Percentiles rank a stretch among this genome's conserved stretches.
Conservation (phyloP, 2,329 filamentous ascomycete species). For the Karstenula rhodostoma region DNA sequence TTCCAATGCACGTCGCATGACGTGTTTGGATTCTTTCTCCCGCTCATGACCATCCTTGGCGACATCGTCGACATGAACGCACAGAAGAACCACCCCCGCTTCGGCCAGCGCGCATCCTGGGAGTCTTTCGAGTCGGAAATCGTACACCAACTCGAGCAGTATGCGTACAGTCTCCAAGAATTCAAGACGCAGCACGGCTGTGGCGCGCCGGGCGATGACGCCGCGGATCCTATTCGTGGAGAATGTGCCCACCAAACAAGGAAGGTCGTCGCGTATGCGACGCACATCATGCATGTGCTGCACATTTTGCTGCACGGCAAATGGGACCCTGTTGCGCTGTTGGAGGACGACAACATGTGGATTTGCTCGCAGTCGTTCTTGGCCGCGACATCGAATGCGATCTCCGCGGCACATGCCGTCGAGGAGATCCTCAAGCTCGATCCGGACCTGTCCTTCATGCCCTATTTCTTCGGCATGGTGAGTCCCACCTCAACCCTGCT, state of each 20-base stretch:
- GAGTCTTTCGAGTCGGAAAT: conserved; percentile 82
- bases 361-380: conserved; percentile 90
- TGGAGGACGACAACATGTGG: conserved; percentile 93
- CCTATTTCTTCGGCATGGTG: conserved; percentile 88
- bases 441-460: conserved; percentile 92
- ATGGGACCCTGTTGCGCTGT: conserved; percentile 90
- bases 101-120: conserved; percentile 78
- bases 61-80: conserved; percentile 92
- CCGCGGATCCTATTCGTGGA: conserved; percentile 56
- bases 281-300: conserved; percentile 92
- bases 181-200: conserved; percentile 62
- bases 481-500: conserved; percentile 42
- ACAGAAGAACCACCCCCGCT: conserved; percentile 85
- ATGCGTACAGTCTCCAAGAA: conserved; percentile 78
- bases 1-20: conserved; percentile 87
- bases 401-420: conserved; percentile 87
- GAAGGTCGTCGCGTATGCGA: conserved; percentile 88
- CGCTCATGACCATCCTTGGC: conserved; percentile 90
- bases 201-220: conserved; percentile 42
- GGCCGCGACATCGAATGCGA: conserved; percentile 84
- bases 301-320: conserved; percentile 89
- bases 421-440: conserved; percentile 88
- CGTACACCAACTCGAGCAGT: conserved; percentile 78
- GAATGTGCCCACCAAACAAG: conserved; percentile 85
- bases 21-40: conserved; percentile 91